Percentiles rank a stretch among this genome's conserved stretches.
phyloP scores from a whole-genome alignment of 2,329 filamentous ascomycete genomes.

The Fusarium tjaetaba region DNA sequence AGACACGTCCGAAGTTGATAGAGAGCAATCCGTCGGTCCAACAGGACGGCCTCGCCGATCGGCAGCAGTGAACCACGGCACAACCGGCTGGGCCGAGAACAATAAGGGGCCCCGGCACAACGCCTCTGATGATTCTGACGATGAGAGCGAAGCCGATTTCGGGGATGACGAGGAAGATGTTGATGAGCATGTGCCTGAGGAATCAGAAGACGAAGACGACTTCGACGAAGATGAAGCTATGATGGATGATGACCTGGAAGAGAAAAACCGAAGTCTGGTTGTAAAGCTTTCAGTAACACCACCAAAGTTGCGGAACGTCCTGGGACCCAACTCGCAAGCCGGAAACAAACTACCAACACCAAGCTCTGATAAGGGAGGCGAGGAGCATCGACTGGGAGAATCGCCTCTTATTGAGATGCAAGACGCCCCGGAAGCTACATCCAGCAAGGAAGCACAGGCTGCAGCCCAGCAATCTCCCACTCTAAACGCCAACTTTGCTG shows the following conservation, averaged over 20 bases:
- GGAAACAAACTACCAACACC: conserved; percentile 38
- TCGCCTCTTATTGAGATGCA: conserved; percentile 39
- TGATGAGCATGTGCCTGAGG: conserved; percentile 71
- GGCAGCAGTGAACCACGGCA: conserved; percentile 59
- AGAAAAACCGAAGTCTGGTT: conserved; percentile 69
- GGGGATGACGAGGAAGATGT: conserved; percentile 79
- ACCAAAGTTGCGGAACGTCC: conserved; percentile 50
- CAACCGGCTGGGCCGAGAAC: conserved; percentile 58
- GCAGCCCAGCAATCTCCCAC: conserved; percentile 19
- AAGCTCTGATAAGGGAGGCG: conserved; percentile 31
- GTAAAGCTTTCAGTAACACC: conserved; percentile 73
- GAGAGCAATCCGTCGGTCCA: conserved; percentile 54
- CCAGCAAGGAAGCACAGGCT: neutral
- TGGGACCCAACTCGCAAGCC: conserved; percentile 39
- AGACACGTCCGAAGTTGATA: conserved; percentile 53
- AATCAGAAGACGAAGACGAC: conserved; percentile 67
- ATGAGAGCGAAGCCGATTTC: conserved; percentile 78
- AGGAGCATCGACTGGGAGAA: conserved; percentile 21
- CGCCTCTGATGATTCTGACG: conserved; percentile 67
- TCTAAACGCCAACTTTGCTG: conserved; percentile 3
- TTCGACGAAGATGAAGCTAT: conserved; percentile 67
- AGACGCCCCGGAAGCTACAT: conserved; percentile 34
- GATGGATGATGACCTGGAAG: conserved; percentile 63
- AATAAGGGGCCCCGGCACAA: conserved; percentile 48
- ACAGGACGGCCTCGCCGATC: conserved; percentile 62